Conservation (phyloP, 2,329 filamentous ascomycete species). For the Tothia fuscella region DNA sequence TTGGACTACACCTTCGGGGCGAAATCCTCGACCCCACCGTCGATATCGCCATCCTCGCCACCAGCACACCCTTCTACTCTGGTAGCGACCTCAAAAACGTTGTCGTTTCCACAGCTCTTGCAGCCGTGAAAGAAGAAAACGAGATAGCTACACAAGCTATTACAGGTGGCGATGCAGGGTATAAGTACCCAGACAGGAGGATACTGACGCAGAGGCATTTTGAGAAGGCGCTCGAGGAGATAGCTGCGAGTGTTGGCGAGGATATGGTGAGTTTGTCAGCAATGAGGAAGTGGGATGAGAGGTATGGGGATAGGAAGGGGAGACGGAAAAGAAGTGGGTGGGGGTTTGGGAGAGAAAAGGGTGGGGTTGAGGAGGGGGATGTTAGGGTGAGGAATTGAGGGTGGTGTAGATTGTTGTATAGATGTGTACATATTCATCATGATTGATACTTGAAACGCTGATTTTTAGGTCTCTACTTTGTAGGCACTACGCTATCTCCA, state of each 20-base stretch:
- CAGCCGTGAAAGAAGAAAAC: slow-evolving; percentile 65
- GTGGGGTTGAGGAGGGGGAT: slow-evolving; percentile 21
- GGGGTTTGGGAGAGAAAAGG: slow-evolving; percentile 38
- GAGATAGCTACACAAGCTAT: slow-evolving; percentile 21
- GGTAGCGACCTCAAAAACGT: slow-evolving; percentile 77
- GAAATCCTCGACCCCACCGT: slow-evolving; percentile 53
- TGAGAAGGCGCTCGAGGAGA: slow-evolving; percentile 73
- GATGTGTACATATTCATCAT: too few species aligned
- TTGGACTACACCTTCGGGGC: slow-evolving; percentile 58
- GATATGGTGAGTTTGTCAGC: slow-evolving; percentile 80
- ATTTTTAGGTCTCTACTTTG: too few species aligned
- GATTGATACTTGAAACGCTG: too few species aligned
- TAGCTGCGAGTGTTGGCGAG: slow-evolving; percentile 83
- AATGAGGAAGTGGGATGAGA: slow-evolving; percentile 91
- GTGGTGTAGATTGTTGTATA: neutral
- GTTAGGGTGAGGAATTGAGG: slow-evolving; percentile 20
- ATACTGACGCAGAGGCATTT: slow-evolving; percentile 62
- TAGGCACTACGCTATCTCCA: too few species aligned
- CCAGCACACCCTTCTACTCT: slow-evolving; percentile 63
- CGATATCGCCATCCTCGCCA: slow-evolving; percentile 49
- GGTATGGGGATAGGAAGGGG: slow-evolving; percentile 72
- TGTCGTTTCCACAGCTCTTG: slow-evolving; percentile 66
- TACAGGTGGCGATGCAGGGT: slow-evolving; percentile 24
- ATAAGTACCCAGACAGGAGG: slow-evolving; percentile 57
- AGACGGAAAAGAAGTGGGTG: slow-evolving; percentile 48